Percentiles rank a stretch among this genome's conserved stretches.
phyloP scores from a whole-genome alignment of 2,329 filamentous ascomycete genomes.

The Xylaria sp. region DNA sequence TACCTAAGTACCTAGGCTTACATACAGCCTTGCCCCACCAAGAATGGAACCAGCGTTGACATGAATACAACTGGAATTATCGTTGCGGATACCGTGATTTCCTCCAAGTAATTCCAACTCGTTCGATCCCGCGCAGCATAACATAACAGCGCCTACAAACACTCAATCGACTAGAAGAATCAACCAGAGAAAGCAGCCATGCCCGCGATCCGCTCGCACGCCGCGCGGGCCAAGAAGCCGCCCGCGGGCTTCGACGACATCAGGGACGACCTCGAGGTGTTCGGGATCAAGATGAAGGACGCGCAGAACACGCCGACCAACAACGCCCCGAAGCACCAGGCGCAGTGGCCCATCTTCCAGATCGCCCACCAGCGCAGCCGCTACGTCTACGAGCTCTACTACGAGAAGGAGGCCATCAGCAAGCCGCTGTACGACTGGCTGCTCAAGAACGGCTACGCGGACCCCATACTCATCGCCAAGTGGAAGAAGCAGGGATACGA shows the following conservation, averaged over 20 bases:
- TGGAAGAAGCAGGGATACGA: constrained; percentile 99
- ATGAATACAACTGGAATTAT: background rate
- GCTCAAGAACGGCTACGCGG: constrained; percentile 95
- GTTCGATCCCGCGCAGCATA: background rate
- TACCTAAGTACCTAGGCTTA: too few relatives aligned
- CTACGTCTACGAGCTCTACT: constrained; percentile 98
- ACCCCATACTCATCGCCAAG: constrained; percentile 95
- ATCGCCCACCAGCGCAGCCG: constrained; percentile 91
- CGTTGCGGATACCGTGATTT: background rate
- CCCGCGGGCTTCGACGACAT: constrained; percentile 90
- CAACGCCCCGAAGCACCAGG: constrained; percentile 86
- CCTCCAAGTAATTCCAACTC: background rate
- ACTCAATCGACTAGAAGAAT: constrained; percentile 25
- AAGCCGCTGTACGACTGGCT: constrained; percentile 95
- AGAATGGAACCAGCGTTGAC: constrained; percentile 36
- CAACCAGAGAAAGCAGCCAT: constrained; percentile 53
- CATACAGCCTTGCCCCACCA: constrained; percentile 50
- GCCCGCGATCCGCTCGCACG: constrained; percentile 78
- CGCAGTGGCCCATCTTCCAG: constrained; percentile 97
- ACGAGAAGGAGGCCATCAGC: constrained; percentile 95
- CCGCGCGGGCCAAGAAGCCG: constrained; percentile 82
- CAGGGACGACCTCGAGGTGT: constrained; percentile 86
- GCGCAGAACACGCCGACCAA: constrained; percentile 88
- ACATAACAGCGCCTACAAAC: constrained; percentile 11
- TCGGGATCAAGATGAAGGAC: constrained; percentile 92